Conservation (phyloP, 106 monocot genomes). For the Phalaenopsis equestris region DNA sequence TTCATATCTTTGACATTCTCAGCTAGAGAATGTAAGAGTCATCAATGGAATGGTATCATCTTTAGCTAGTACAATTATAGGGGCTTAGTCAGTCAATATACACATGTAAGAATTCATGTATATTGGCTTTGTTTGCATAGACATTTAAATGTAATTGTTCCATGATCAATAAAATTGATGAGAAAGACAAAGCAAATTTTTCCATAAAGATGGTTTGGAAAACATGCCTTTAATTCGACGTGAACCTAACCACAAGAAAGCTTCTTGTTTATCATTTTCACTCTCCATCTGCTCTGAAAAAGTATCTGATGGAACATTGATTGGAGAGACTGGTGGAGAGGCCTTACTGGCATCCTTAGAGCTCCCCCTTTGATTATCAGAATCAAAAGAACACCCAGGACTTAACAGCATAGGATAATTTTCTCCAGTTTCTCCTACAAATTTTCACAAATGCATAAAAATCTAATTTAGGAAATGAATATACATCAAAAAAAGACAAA, state of each 20-base stretch:
- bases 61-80: no score
- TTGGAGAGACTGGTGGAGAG: conserved; percentile 15
- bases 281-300: conserved; percentile 14
- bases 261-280: conserved; percentile 15
- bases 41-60: no score
- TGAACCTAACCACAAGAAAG: conserved; percentile 56
- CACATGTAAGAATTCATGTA: no score
- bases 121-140: no score
- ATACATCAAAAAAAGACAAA: background rate
- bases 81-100: no score
- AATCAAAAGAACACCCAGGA: conserved; percentile 26
- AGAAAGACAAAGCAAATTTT: background rate
- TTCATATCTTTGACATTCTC: no score
- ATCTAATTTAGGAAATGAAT: background rate
- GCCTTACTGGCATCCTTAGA: conserved; percentile 22
- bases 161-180: background rate
- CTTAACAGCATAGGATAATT: conserved; percentile 10
- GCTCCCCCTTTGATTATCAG: conserved; percentile 23
- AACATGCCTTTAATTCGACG: conserved; percentile 46
- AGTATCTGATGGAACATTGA: conserved; percentile 6
- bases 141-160: no score
- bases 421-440: conserved; percentile 34
- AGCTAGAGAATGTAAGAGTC: no score
- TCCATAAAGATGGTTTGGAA: background rate
- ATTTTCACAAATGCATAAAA: background rate